phyloP scores from a whole-genome alignment of 2,329 filamentous ascomycete genomes.

The Endoconidiophora polonica region DNA sequence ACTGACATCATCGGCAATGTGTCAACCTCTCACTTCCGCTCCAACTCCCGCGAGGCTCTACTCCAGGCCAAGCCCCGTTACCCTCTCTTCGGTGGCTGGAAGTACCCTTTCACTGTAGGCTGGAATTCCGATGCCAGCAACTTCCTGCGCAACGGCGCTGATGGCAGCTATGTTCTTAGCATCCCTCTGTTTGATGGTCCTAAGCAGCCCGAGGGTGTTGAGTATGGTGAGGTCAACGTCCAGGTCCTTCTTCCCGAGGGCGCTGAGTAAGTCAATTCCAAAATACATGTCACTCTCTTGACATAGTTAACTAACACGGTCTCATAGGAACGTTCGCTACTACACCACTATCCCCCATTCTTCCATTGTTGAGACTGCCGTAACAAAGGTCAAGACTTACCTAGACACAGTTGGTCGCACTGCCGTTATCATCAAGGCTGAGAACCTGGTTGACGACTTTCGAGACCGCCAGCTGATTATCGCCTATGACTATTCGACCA shows the following conservation, averaged over 20 bases:
- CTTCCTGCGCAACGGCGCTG: conserved; percentile 51
- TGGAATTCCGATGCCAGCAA: conserved; percentile 78
- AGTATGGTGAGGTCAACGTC: conserved; percentile 67
- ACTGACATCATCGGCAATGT: conserved; percentile 95
- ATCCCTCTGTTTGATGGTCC: conserved; percentile 90
- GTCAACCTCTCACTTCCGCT: conserved; percentile 77
- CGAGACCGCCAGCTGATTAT: conserved; percentile 71
- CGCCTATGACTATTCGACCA: conserved; percentile 68
- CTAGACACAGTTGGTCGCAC: conserved; percentile 88
- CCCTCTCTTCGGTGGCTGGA: conserved; percentile 95
- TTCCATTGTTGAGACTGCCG: conserved; percentile 39
- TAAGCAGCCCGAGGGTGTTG: conserved; percentile 66
- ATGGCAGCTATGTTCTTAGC: conserved; percentile 66
- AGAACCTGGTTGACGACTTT: conserved; percentile 82
- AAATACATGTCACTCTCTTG: not conserved
- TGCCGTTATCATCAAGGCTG: conserved; percentile 58
- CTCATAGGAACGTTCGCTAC: conserved; percentile 59
- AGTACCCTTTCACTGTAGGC: conserved; percentile 89
- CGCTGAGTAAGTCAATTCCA: conserved; percentile 45
- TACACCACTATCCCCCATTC: conserved; percentile 52
- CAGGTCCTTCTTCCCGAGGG: conserved; percentile 83
- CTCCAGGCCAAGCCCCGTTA: conserved; percentile 88
- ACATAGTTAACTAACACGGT: not conserved
- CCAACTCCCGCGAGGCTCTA: conserved; percentile 57
- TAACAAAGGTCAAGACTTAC: conserved; percentile 66